Evolutionary conservation across 208 protist genomes (phyloP).

Genomic region (Trypanosoma congolense): DNA sequence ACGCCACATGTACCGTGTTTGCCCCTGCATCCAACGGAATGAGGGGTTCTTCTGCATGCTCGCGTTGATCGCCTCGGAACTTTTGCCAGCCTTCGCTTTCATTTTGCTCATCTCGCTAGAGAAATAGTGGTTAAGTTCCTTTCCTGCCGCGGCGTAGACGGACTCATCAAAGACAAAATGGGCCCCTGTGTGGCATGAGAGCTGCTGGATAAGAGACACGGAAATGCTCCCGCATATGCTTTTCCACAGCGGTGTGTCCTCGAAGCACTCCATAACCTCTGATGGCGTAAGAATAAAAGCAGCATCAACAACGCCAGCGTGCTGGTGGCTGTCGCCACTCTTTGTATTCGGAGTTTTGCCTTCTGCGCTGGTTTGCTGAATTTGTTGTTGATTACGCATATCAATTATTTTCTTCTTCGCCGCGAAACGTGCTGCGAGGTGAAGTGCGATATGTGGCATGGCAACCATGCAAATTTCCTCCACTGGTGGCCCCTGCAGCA

Average conservation of each 20-base stretch:
- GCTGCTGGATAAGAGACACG: conserved; percentile 23
- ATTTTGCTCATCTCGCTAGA: conserved; percentile 8
- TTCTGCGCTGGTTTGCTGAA: background rate
- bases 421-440: conserved; percentile 29
- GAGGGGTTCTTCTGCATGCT: conserved; percentile 6
- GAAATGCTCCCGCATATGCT: conserved; percentile 17
- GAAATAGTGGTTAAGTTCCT: conserved; percentile 23
- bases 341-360: background rate
- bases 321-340: background rate
- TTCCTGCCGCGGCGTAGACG: conserved; percentile 37
- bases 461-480: conserved; percentile 32
- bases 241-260: background rate
- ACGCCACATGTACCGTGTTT: conserved; percentile 25
- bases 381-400: conserved; percentile 1
- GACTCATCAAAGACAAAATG: conserved; percentile 50
- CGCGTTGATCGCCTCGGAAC: background rate
- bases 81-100: conserved; percentile 14
- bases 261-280: background rate
- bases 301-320: conserved; percentile 1
- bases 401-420: conserved; percentile 21
- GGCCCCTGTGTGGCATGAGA: conserved; percentile 48
- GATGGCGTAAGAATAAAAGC: conserved; percentile 11
- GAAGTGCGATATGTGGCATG: conserved; percentile 47
- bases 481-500: conserved; percentile 25
- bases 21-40: conserved; percentile 29